Percentiles rank a stretch among this genome's conserved stretches.
These are phyloP conservation scores for Bolboschoenus planiculmis DNA, from an alignment of 176 grass and related monocot genomes.

Conservation along the genomic window DNA sequence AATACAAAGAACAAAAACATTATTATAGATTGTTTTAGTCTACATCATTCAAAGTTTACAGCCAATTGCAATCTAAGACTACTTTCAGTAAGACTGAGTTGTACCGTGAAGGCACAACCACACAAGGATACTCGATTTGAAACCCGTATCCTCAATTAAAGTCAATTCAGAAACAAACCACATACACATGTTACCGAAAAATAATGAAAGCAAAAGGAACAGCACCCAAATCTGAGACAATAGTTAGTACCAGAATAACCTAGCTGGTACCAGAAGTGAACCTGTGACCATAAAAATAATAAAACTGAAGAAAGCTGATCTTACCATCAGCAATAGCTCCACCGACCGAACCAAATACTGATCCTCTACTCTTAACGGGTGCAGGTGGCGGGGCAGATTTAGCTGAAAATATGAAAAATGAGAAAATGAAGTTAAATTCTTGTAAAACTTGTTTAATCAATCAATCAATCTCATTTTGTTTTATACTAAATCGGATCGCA, in stretches of 20 bases:
- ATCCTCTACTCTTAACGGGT: background rate
- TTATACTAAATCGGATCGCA: background rate
- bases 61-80: background rate
- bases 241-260: background rate
- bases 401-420: background rate
- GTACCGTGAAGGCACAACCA: background rate
- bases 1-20: background rate
- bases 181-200: background rate
- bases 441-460: background rate
- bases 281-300: background rate
- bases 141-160: background rate
- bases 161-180: background rate
- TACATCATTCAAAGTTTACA: background rate
- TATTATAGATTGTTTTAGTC: background rate
- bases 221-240: background rate
- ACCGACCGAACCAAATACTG: background rate
- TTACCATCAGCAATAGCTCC: slow-evolving; percentile 1
- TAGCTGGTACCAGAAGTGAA: background rate
- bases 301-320: background rate
- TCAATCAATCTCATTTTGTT: background rate
- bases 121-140: background rate
- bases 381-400: slow-evolving; percentile 7
- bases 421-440: background rate
- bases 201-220: background rate
- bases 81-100: background rate